Base-by-base conservation (phyloP, 768 basidiomycete genomes). In the Multifurca ochricompacta region DNA sequence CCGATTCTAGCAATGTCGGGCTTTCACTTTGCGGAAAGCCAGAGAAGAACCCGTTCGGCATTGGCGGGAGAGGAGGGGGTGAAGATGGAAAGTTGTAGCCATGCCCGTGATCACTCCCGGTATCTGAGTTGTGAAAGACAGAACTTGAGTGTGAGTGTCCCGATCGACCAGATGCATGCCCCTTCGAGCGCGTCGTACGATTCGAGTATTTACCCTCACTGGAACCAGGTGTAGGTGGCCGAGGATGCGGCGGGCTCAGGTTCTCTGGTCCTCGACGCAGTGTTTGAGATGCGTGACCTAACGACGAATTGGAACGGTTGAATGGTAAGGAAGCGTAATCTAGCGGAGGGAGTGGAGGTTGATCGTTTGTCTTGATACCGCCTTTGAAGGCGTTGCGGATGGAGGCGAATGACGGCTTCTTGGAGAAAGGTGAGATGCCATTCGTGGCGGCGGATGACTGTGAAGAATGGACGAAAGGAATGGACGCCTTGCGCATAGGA, bases 301-400 rank as follows among this genome's bases (percentile, higher is more conserved):
- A 75, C 1, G 89, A 89, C 1, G 87, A 88, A 0, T 79, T 86
- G 6, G 87, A 89, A 35, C 84, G 83, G 66, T 85, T 86, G 70
- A 90, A 91, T 0, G 87, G 86, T 64, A 88, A 83, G 4, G 74
- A 76, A 47, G 84, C 76, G 48, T 80, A 73, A 51, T 90, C 87
- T 28, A 90, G 68, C 32, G 73, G 70, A 13, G 88, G 90, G 50
- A 91, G 73, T n/a, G 88, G 87, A 21, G 89, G 90, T 6, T 82
- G 71, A 8, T 67, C 66, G 25, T 56, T 56, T n/a, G 83, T 80
- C 46, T 67, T 72, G 63, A 77, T 87, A 51, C 76, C 75, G 41
- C 77, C 79, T 68, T 87, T 91, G 76, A 92, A 91, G 3, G 89
- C 88, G 65, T 90, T 90, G 36, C 87, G 82, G 55, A 92, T 81